Percentiles rank a stretch among this genome's conserved stretches.
phyloP scores from a whole-genome alignment of 2,329 filamentous ascomycete genomes.

The Hypocreales sp. region DNA sequence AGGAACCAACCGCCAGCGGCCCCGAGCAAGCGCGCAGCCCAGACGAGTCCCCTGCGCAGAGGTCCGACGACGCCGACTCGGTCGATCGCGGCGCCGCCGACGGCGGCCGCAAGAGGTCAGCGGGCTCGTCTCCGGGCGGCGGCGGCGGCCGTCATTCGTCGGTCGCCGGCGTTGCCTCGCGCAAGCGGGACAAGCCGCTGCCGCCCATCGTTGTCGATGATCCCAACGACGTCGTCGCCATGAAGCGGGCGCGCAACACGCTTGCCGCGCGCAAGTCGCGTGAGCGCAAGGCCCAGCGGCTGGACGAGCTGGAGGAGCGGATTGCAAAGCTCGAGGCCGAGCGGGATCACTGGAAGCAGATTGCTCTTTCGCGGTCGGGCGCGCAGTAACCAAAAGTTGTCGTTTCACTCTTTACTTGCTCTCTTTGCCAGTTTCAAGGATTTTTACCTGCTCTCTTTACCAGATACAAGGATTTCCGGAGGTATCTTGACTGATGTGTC shows the following conservation, averaged over 20 bases:
- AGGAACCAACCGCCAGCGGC: slow-evolving; percentile 4
- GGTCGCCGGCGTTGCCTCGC: slow-evolving; percentile 53
- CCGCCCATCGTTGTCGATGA: slow-evolving; percentile 67
- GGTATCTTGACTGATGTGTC: too few species aligned
- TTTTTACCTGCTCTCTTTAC: too few species aligned
- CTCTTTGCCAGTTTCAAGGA: slow-evolving; percentile 1
- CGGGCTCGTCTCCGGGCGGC: slow-evolving; percentile 23
- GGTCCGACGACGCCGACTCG: slow-evolving; percentile 33
- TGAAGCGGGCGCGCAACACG: slow-evolving; percentile 90
- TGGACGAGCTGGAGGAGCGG: slow-evolving; percentile 58
- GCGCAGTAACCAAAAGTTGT: slow-evolving; percentile 4
- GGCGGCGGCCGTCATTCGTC: slow-evolving; percentile 49
- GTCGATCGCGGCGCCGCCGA: slow-evolving; percentile 20
- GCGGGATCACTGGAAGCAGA: slow-evolving; percentile 48
- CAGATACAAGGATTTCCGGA: too few species aligned
- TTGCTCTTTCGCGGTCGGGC: slow-evolving; percentile 26
- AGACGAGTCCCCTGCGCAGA: slow-evolving; percentile 26
- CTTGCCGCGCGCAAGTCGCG: slow-evolving; percentile 88
- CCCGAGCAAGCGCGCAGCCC: slow-evolving; percentile 11
- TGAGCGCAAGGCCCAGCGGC: slow-evolving; percentile 64
- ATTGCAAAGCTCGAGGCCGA: slow-evolving; percentile 55
- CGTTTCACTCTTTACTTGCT: slow-evolving; percentile 4
- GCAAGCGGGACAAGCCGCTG: slow-evolving; percentile 67
- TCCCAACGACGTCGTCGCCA: slow-evolving; percentile 55
- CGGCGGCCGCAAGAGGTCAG: slow-evolving; percentile 31